These are phyloP conservation scores for Leccinum uliginosum DNA, from an alignment of 768 basidiomycete genomes.

Conservation along the genomic window DNA sequence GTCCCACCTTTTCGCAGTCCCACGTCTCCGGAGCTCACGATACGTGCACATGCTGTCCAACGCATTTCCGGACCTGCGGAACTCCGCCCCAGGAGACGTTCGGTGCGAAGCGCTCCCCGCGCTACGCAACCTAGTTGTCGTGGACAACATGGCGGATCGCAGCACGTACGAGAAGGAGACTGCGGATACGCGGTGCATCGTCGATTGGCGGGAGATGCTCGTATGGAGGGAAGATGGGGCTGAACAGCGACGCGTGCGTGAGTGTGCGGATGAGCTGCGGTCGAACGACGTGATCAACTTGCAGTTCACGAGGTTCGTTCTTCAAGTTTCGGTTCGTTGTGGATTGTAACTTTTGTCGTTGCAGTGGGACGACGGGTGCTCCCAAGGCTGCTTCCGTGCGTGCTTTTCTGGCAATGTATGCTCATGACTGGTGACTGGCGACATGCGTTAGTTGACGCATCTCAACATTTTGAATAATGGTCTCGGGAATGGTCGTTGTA, in stretches of 20 bases:
- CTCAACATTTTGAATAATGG: constrained; percentile 76
- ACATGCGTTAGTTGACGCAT: constrained; percentile 58
- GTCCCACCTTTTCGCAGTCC: constrained; percentile 69
- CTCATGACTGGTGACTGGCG: neutral
- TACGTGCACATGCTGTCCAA: constrained; percentile 60
- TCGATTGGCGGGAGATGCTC: constrained; percentile 71
- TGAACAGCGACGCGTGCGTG: constrained; percentile 41
- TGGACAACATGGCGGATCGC: constrained; percentile 52
- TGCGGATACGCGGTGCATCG: constrained; percentile 42
- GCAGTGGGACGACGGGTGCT: constrained; percentile 72
- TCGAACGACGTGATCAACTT: constrained; percentile 76
- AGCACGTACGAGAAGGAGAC: constrained; percentile 37
- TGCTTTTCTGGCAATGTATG: neutral
- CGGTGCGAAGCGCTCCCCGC: constrained; percentile 55
- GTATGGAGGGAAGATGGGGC: constrained; percentile 57
- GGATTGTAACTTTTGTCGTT: neutral
- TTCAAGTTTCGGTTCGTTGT: neutral
- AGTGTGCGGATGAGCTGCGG: constrained; percentile 37
- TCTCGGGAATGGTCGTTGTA: constrained; percentile 63
- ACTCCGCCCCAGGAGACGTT: constrained; percentile 49
- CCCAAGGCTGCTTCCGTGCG: constrained; percentile 82
- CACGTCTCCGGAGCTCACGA: constrained; percentile 58
- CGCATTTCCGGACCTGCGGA: constrained; percentile 52
- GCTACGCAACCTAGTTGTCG: constrained; percentile 59
- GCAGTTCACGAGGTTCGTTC: constrained; percentile 74